These are phyloP conservation scores for Boletus reticulatus DNA, from an alignment of 768 basidiomycete species.

Conservation along the genomic window DNA sequence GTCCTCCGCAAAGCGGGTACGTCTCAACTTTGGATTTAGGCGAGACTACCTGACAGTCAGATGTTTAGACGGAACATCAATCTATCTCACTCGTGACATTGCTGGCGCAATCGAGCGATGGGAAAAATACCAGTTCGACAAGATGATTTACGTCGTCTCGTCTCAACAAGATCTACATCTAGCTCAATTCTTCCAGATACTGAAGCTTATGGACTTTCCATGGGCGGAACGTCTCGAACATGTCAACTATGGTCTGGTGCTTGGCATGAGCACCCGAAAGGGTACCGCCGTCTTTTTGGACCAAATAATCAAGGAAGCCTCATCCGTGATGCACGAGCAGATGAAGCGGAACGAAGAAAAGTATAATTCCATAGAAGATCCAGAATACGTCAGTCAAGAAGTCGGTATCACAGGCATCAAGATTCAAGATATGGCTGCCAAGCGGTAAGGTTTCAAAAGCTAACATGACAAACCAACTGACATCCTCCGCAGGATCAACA, in stretches of 20 bases:
- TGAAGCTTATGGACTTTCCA: constrained; percentile 84
- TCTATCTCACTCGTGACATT: not conserved
- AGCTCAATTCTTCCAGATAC: constrained; percentile 90
- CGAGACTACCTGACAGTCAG: constrained; percentile 10
- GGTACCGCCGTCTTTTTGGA: constrained; percentile 95
- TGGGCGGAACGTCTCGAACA: constrained; percentile 86
- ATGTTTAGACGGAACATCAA: constrained; percentile 71
- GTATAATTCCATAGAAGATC: constrained; percentile 85
- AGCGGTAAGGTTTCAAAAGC: constrained; percentile 53
- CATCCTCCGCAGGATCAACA: constrained; percentile 67
- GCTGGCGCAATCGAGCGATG: constrained; percentile 79
- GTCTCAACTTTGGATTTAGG: constrained; percentile 6
- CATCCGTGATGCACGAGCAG: constrained; percentile 90
- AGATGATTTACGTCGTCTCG: constrained; percentile 92
- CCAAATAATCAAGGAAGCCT: constrained; percentile 87
- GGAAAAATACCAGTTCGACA: constrained; percentile 87
- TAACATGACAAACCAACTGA: not conserved
- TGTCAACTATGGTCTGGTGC: constrained; percentile 88
- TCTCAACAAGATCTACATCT: constrained; percentile 87
- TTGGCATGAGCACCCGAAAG: constrained; percentile 92
- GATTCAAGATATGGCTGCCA: constrained; percentile 96
- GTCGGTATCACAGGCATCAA: constrained; percentile 95
- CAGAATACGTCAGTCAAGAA: constrained; percentile 72
- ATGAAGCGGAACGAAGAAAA: constrained; percentile 96
- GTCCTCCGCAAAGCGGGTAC: constrained; percentile 83